Conservation (phyloP, 352 stramenopile species). For the Phytopythium helicoides region DNA sequence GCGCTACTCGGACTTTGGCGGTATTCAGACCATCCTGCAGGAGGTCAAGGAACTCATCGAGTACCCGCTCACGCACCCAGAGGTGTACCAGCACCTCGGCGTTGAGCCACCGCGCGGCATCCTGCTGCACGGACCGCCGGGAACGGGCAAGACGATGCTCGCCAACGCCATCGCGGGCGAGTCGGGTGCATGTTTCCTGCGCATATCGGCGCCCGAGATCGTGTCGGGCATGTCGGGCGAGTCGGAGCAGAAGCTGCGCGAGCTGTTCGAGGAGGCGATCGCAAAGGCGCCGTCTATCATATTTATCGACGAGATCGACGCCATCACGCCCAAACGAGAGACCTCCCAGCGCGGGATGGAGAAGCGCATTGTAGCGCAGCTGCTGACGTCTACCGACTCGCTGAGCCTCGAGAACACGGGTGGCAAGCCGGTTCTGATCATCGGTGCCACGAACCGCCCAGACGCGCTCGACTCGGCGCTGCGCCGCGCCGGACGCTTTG, state of each 20-base stretch:
- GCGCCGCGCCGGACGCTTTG: conserved; percentile 96
- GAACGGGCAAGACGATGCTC: conserved; percentile 94
- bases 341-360: conserved; percentile 94
- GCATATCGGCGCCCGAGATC: conserved; percentile 89
- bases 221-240: conserved; percentile 94
- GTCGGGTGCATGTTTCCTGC: conserved; percentile 88
- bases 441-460: conserved; percentile 97
- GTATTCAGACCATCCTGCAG: conserved; percentile 85
- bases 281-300: conserved; percentile 95
- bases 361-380: conserved; percentile 96
- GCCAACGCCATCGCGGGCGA: conserved; percentile 93
- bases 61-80: conserved; percentile 92
- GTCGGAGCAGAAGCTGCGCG: conserved; percentile 84
- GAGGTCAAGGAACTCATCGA: conserved; percentile 94
- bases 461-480: conserved; percentile 97
- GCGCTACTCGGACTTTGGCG: conserved; percentile 87
- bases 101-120: conserved; percentile 91
- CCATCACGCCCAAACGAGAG: conserved; percentile 94
- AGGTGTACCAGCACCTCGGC: conserved; percentile 92
- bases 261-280: conserved; percentile 95
- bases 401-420: conserved; percentile 88
- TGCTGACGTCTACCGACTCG: conserved; percentile 92
- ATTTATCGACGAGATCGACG: conserved; percentile 98
- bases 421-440: conserved; percentile 94
- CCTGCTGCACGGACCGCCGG: conserved; percentile 90